Base-by-base conservation (phyloP, 2,329 filamentous ascomycete genomes). In the Beauveria sp. region DNA sequence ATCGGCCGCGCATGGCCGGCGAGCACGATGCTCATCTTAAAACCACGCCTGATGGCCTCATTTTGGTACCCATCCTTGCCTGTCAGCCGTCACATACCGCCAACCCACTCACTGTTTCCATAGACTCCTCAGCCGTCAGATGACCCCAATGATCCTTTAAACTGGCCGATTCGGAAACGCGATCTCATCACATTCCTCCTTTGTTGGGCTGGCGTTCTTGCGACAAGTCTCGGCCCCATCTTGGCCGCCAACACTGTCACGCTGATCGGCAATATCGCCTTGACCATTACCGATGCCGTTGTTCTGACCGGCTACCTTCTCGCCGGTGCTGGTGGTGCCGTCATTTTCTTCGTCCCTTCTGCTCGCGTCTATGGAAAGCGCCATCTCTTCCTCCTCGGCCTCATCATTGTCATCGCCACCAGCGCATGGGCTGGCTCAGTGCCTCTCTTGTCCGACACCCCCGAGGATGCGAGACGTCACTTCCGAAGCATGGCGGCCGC, bases 301-400 rank as follows among this genome's bases (percentile, higher is more conserved):
- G 78, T 95, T 14, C 77, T 96, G 46, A 97, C 93, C 0, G 93
- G 92, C 58, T 96, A 93, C 73, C 93, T 91, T 72, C 81, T 97
- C 22, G 83, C 93, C 30, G 93, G 91, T 22, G 89, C 91, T 3
- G 92, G 91, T 12, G 78, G 91, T 16, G 88, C 89, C 1, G 92
- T 90, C 56, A 85, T 95, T 72, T 80, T 97, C 65, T 93, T 93
- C 74, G 92, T 97, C 3, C 90, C 93, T 0, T 90, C 88, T 1
- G 91, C 90, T 22, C 85, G 93, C 62, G 88, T 97, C 65, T 97
- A 91, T 90, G 93, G 93, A 45, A 97, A 96, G 75, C 83, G 93
- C 46, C 93, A 97, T 77, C 77, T 92, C 18, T 97, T 96, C 72
- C 75, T 97, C 28, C 68, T 96, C 2, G 92, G 91, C 8, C 86